Evolutionary conservation across 495 filamentous ascomycete species (phyloP).

Genomic region (Trypethelium eluteriae): DNA sequence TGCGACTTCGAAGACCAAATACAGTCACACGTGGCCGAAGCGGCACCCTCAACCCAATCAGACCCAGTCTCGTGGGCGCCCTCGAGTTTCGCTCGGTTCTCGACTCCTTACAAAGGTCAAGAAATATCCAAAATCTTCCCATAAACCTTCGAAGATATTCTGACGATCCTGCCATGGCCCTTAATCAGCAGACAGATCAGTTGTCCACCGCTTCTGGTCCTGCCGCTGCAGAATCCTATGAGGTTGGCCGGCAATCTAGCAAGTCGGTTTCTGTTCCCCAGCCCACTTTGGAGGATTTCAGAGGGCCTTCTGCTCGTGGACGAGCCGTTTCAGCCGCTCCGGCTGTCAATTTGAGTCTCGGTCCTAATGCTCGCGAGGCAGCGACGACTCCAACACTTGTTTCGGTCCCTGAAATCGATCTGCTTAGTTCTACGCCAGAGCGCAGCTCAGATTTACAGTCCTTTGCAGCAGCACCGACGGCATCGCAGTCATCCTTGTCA

Average conservation of each 20-base stretch:
- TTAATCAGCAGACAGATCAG: slow-evolving; percentile 44
- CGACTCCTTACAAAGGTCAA: slow-evolving; percentile 67
- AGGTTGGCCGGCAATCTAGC: slow-evolving; percentile 26
- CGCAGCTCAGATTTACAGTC: background rate
- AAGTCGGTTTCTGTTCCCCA: slow-evolving; percentile 23
- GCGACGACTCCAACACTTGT: background rate
- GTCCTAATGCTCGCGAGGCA: slow-evolving; percentile 20
- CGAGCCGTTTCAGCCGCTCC: slow-evolving; percentile 65
- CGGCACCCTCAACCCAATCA: slow-evolving; percentile 72
- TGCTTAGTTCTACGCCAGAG: slow-evolving; percentile 22
- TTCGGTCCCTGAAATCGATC: slow-evolving; percentile 28
- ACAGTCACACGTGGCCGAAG: slow-evolving; percentile 47
- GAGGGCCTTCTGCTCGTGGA: slow-evolving; percentile 28
- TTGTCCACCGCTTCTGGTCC: slow-evolving; percentile 46
- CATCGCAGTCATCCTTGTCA: background rate
- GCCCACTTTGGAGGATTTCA: slow-evolving; percentile 32
- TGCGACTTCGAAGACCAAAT: slow-evolving; percentile 73
- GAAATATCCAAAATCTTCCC: slow-evolving; percentile 60
- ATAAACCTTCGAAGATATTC: slow-evolving; percentile 67
- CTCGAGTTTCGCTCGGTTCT: slow-evolving; percentile 90
- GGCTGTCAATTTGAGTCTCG: slow-evolving; percentile 30
- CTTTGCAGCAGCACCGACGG: background rate
- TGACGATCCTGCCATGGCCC: slow-evolving; percentile 48
- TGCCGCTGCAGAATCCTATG: slow-evolving; percentile 27
- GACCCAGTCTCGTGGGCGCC: slow-evolving; percentile 86